A percentile compares a stretch with the other conserved stretches of the same genome.
Evolutionary conservation across 768 basidiomycete genomes (phyloP).

Genomic region (Sporobolomyces pararoseus): DNA sequence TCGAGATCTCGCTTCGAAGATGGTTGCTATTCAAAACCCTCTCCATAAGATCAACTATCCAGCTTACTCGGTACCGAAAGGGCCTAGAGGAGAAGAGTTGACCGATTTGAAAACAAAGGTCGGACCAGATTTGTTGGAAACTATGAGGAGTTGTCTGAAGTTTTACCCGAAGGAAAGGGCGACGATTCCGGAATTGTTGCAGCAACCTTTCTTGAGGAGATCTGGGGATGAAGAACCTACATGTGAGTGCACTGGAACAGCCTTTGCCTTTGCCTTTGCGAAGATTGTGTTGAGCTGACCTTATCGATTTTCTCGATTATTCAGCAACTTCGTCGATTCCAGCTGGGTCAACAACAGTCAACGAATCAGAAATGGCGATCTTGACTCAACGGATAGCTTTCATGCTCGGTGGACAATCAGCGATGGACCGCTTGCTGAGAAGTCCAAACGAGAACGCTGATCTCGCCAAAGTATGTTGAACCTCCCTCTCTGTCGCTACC

Average conservation of each 20-base stretch:
- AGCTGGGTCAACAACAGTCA: neutral
- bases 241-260: neutral
- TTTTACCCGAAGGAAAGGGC: constrained; percentile 76
- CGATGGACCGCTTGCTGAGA: constrained; percentile 6
- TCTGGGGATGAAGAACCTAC: constrained; percentile 25
- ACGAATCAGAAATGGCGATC: constrained; percentile 14
- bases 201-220: constrained; percentile 34
- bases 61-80: constrained; percentile 58
- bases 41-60: constrained; percentile 77
- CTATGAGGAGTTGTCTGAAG: constrained; percentile 74
- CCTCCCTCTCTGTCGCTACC: neutral
- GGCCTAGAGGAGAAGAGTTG: constrained; percentile 56
- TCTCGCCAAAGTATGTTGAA: neutral
- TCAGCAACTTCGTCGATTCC: neutral
- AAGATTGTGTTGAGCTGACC: neutral
- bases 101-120: constrained; percentile 70
- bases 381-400: constrained; percentile 19
- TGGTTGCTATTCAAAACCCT: constrained; percentile 85
- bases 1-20: constrained; percentile 71
- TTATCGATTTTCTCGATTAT: neutral
- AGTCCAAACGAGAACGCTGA: constrained; percentile 9
- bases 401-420: constrained; percentile 7
- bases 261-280: neutral
- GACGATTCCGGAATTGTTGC: constrained; percentile 77
- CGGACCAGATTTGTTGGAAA: constrained; percentile 67